Evolutionary conservation across 768 basidiomycete genomes (phyloP), one percentile per base, ranked within the genome.

Genomic region (Mycena floridula): DNA sequence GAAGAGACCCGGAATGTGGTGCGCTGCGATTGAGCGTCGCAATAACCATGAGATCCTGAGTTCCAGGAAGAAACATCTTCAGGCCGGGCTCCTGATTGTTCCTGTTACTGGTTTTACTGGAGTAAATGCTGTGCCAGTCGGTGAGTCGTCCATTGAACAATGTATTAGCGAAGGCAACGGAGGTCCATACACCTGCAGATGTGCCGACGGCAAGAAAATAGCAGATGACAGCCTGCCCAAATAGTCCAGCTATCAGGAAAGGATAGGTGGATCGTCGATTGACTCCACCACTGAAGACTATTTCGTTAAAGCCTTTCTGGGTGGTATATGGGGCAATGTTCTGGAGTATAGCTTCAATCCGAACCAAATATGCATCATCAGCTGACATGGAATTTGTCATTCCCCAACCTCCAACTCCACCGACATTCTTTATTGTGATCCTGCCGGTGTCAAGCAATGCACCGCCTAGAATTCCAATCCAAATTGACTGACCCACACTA

Each of bases 341-440:
- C 22, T 51, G 44, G 13, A 59, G 46, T n/a, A 59, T 47, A 4
- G 36, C 47, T 3, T 53, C 46, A 26, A 59, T 43, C n/a, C 58
- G 50, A 25, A 30, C 44, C 13, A 57, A 26, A 28, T 52, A 59
- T 4, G 55, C 55, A 18, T 57, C 48, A 45, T 52, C 50, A 6
- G 58, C 44, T 26, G 58, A 52, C 25, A 55, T 50, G 6, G 46
- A 26, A 18, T 46, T 25, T 41, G 37, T 47, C 32, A 42, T 48
- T 8, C 43, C 52, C 52, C 57, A 55, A 8, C 42, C 40, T 25
- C 55, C 57, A 6, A 57, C 57, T 22, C 55, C 57, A 11, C 57
- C 57, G 12, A 60, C 44, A 43, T 60, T 58, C 35, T 58, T 54
- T 18, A 60, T 55, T 12, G 59, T 60, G n/a, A 60, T 32, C 22